Base-by-base conservation (phyloP, 176 grass and related monocot species). In the Neostapfia colusana region DNA sequence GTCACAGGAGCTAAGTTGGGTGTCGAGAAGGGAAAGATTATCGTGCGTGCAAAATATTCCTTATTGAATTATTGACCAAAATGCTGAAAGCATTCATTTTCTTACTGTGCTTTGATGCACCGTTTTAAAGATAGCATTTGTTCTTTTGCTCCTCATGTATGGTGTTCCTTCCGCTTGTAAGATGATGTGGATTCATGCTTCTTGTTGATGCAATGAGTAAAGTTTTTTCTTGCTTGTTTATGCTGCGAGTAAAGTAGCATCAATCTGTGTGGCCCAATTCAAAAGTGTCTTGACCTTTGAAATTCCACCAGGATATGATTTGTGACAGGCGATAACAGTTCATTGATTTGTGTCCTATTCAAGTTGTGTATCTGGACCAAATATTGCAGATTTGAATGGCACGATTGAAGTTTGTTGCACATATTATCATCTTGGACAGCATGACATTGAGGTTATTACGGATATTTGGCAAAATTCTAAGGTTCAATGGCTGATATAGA, bases 1-100 rank as follows among this genome's bases (percentile, higher is more conserved):
- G 85, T 99, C 39, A 99, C 96, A 15, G 96, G 96, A 63, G 96
- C 91, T 21, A 99, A 99, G 82, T 87, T 99, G 77, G 96, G 96
- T 43, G 89, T 99, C 0, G 96, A 99, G 83, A 99, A 86, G 70
- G 89, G 89, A 55, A 95, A 73, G 83, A 95, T 99, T 89, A 59
- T 95, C 82, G 85, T 92, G 26, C 82, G 96, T 75, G 89, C 90
- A 23, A 99, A 99, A 84, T 99, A 99, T 83, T 99, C 96, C 54
- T 95, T 99, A 69, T 90, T 99, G 69, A 99, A 95, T 84, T 99
- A 99, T 90, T 99, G 75, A 95, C 82, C 81, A 64, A 73, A 71
- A 59, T 90, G 81, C 60, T 86, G 41, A 77, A 80, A 70, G 63
- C 69, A 83, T 90, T 88, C 80, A 77, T 82, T 93, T 66, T 80